Conservation (phyloP, 2,329 filamentous ascomycete genomes). For the Zymoseptoria ardabiliae region DNA sequence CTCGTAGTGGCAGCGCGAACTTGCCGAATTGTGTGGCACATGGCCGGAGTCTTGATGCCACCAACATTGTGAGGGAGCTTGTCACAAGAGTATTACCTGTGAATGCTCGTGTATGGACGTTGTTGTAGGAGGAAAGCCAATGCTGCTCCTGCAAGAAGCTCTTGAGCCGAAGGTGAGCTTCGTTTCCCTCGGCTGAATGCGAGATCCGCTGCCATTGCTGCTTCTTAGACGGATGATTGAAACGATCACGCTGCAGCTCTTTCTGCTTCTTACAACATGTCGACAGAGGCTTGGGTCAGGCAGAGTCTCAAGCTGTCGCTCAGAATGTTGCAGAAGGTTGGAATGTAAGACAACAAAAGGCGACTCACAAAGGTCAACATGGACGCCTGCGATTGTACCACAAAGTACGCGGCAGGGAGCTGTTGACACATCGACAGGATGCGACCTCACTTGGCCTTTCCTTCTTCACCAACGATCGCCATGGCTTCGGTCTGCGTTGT, state of each 20-base stretch:
- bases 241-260: background rate
- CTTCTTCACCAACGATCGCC: background rate
- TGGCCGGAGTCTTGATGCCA: slow-evolving; percentile 44
- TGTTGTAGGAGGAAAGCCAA: background rate
- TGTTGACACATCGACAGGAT: no score
- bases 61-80: slow-evolving; percentile 21
- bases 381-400: no score
- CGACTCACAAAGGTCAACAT: no score
- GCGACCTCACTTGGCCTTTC: background rate
- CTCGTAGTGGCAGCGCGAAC: slow-evolving; percentile 49
- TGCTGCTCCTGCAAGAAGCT: background rate
- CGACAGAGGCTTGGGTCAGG: no score
- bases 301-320: no score
- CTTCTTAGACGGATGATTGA: background rate
- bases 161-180: background rate
- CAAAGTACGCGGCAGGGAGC: no score
- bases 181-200: background rate
- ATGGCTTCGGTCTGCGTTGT: background rate
- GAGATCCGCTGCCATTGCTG: background rate
- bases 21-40: slow-evolving; percentile 54
- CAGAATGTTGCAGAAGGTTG: no score
- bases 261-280: background rate
- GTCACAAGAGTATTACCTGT: background rate
- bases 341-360: no score
- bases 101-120: background rate